phyloP scores from a whole-genome alignment of 2,329 filamentous ascomycete genomes.

The Stromatinia cepivora region DNA sequence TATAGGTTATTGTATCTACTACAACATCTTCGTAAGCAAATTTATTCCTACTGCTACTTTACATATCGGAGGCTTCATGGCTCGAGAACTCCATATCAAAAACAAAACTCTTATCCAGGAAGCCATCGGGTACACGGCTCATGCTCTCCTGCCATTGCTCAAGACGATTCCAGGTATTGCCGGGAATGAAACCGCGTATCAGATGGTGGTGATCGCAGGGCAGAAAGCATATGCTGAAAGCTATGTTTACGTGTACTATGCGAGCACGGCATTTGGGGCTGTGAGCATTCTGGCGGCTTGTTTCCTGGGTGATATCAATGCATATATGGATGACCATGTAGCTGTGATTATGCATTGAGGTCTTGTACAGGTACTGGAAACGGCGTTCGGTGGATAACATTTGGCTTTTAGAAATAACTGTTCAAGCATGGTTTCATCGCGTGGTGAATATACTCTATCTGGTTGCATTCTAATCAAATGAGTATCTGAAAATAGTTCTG shows the following conservation, averaged over 20 bases:
- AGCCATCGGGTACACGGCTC: slow-evolving; percentile 42
- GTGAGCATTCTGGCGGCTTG: slow-evolving; percentile 55
- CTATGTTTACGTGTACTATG: slow-evolving; percentile 32
- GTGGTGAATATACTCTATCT: not conserved
- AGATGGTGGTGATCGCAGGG: slow-evolving; percentile 53
- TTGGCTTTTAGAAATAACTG: not conserved
- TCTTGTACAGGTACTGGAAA: too few relatives aligned
- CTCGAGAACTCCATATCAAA: slow-evolving; percentile 47
- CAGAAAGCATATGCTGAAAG: slow-evolving; percentile 39
- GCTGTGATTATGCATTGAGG: slow-evolving; percentile 22
- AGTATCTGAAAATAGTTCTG: not conserved
- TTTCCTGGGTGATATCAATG: slow-evolving; percentile 58
- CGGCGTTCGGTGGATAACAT: not conserved
- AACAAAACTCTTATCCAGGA: slow-evolving; percentile 48
- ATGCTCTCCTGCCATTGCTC: slow-evolving; percentile 44
- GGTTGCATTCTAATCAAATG: not conserved
- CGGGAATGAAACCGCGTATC: slow-evolving; percentile 49
- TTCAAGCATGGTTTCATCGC: not conserved
- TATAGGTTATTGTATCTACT: slow-evolving; percentile 61
- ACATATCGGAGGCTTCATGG: slow-evolving; percentile 33
- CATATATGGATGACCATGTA: slow-evolving; percentile 44
- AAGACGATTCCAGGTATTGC: slow-evolving; percentile 43
- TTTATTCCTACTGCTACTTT: slow-evolving; percentile 36
- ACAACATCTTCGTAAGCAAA: slow-evolving; percentile 53
- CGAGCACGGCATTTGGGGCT: slow-evolving; percentile 60